phyloP scores from a whole-genome alignment of 495 filamentous ascomycete genomes.

The Thozetella sp. region DNA sequence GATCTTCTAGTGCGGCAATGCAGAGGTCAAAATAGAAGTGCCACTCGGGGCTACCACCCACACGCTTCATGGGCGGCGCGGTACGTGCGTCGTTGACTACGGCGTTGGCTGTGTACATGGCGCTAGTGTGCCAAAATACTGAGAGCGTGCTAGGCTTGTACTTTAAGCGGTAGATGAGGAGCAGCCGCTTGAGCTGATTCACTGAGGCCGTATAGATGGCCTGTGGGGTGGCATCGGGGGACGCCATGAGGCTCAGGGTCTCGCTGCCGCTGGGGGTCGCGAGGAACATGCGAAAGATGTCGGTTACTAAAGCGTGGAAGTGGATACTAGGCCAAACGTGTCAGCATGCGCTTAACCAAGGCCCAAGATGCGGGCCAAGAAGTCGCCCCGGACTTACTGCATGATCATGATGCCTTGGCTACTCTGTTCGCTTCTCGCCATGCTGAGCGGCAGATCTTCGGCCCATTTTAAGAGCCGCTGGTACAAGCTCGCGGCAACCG shows the following conservation, averaged over 20 bases:
- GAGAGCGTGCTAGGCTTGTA: conserved; percentile 16
- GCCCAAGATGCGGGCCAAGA: background rate
- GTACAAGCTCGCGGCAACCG: conserved; percentile 19
- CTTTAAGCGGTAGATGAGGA: conserved; percentile 22
- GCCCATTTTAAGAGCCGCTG: conserved; percentile 20
- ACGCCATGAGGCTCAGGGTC: conserved; percentile 15
- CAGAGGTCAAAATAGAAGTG: conserved; percentile 24
- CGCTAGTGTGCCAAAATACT: conserved; percentile 26
- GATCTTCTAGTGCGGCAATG: conserved; percentile 23
- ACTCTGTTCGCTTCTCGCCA: conserved; percentile 9
- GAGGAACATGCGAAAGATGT: conserved; percentile 23
- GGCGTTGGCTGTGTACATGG: conserved; percentile 26
- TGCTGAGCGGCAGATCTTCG: conserved; percentile 11
- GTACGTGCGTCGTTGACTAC: conserved; percentile 10
- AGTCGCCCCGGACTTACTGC: conserved; percentile 21
- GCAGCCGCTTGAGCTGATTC: conserved; percentile 22
- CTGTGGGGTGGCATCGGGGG: conserved; percentile 16
- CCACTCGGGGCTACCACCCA: conserved; percentile 14
- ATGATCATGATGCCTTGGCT: conserved; percentile 18
- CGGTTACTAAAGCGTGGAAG: conserved; percentile 22
- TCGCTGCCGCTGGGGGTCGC: background rate
- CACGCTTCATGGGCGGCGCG: background rate
- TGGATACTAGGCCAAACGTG: conserved; percentile 16
- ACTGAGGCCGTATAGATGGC: conserved; percentile 20
- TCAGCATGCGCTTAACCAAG: background rate